phyloP scores from a whole-genome alignment of 2,329 filamentous ascomycete genomes.

The Neurospora crassa region DNA sequence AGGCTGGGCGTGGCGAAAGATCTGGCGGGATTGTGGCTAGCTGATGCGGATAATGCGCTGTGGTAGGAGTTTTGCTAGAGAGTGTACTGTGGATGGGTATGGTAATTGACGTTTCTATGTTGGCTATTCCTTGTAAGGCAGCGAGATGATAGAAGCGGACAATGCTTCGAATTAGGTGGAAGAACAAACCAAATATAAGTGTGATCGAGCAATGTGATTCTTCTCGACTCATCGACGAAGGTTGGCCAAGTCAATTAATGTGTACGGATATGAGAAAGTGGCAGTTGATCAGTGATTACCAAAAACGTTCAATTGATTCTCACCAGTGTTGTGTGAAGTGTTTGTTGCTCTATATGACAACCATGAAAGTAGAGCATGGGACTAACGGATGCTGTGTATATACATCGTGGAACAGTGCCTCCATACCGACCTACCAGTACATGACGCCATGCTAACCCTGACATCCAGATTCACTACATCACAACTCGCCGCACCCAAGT shows the following conservation, averaged over 20 bases:
- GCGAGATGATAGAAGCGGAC: not conserved
- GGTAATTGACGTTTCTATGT: not conserved
- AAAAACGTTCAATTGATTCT: not conserved
- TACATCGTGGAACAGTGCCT: not conserved
- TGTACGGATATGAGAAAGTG: not conserved
- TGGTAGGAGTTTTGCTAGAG: constrained; percentile 10
- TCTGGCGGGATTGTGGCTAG: constrained; percentile 59
- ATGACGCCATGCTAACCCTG: not conserved
- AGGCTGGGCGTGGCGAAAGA: constrained; percentile 67
- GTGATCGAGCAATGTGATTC: not conserved
- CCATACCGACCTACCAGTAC: not conserved
- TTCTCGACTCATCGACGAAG: not conserved
- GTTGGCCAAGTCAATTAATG: not conserved
- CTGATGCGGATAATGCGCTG: constrained; percentile 44
- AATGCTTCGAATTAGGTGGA: not conserved
- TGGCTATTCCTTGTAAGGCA: not conserved
- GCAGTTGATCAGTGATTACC: not conserved
- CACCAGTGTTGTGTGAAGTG: not conserved
- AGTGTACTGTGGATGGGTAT: not conserved
- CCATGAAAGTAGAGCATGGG: not conserved
- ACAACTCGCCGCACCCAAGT: not conserved
- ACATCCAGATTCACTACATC: not conserved
- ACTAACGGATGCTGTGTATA: not conserved
- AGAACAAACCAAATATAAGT: not conserved
- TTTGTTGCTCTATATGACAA: not conserved